Evolutionary conservation across 805 yeast species (phyloP).

Genomic region (Candida awuae): DNA sequence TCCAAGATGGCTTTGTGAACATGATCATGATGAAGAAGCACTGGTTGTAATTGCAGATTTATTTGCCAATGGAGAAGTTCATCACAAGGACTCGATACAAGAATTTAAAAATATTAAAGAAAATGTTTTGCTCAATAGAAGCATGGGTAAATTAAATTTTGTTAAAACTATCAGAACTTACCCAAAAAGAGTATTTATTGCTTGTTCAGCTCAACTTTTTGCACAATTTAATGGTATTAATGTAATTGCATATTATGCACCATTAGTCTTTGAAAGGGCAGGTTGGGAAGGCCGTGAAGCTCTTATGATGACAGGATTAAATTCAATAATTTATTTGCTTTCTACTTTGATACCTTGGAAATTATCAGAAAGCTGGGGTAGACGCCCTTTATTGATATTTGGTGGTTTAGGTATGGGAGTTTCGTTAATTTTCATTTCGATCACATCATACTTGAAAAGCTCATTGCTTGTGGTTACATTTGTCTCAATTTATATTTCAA

Average conservation of each 20-base stretch:
- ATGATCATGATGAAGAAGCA: slow-evolving; percentile 77
- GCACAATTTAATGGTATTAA: slow-evolving; percentile 93
- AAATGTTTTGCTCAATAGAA: slow-evolving; percentile 61
- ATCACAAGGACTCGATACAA: slow-evolving; percentile 55
- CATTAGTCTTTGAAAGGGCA: slow-evolving; percentile 87
- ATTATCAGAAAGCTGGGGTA: slow-evolving; percentile 84
- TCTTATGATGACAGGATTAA: slow-evolving; percentile 82
- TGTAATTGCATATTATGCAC: slow-evolving; percentile 88
- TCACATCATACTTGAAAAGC: slow-evolving; percentile 57
- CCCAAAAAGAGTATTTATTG: slow-evolving; percentile 70
- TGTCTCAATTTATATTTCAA: slow-evolving; percentile 73
- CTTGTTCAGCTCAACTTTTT: slow-evolving; percentile 85
- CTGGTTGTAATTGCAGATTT: slow-evolving; percentile 77
- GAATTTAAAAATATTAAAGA: slow-evolving; percentile 82
- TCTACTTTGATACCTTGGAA: slow-evolving; percentile 89
- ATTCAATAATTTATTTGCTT: slow-evolving; percentile 43
- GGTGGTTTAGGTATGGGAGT: slow-evolving; percentile 79
- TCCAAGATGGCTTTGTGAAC: slow-evolving; percentile 84
- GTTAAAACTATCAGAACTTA: slow-evolving; percentile 69
- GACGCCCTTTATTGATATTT: slow-evolving; percentile 71
- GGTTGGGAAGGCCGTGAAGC: slow-evolving; percentile 91
- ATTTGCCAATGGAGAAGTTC: slow-evolving; percentile 69
- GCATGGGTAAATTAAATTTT: slow-evolving; percentile 76
- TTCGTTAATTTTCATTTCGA: slow-evolving; percentile 57
- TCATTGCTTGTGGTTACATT: slow-evolving; percentile 50